Percentiles rank a stretch among this genome's conserved stretches.
Conservation (phyloP, 148 eudicot genomes). For the Dianthus caryophyllus region DNA sequence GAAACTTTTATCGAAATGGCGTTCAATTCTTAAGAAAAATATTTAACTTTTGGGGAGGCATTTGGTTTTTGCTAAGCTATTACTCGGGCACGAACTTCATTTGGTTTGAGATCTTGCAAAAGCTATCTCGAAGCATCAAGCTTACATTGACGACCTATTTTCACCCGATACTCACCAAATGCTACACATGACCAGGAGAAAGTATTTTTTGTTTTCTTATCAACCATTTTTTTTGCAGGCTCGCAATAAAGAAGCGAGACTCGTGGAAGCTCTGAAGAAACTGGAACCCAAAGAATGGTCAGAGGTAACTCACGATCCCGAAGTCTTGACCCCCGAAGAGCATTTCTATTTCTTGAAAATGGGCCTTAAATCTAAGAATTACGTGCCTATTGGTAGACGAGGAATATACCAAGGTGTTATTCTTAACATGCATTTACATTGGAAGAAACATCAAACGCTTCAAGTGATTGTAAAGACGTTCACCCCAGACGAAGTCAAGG, state of each 20-base stretch:
- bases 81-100: no score
- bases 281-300: slow-evolving; percentile 84
- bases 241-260: slow-evolving; percentile 71
- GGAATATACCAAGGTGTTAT: slow-evolving; percentile 94
- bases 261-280: slow-evolving; percentile 61
- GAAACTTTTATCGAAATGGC: no score
- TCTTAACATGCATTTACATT: slow-evolving; percentile 95
- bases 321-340: slow-evolving; percentile 94
- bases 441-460: slow-evolving; percentile 96
- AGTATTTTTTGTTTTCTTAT: no score
- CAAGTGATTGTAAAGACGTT: slow-evolving; percentile 85
- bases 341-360: slow-evolving; percentile 89
- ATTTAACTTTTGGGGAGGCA: no score
- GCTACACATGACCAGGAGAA: no score
- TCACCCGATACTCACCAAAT: no score
- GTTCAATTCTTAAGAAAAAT: no score
- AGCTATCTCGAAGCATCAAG: no score
- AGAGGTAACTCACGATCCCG: slow-evolving; percentile 89
- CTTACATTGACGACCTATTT: no score
- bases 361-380: slow-evolving; percentile 86
- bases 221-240: slow-evolving; percentile 44
- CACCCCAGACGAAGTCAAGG: slow-evolving; percentile 80
- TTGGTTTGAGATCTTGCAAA: no score
- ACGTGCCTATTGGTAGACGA: slow-evolving; percentile 88
- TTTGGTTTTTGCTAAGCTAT: no score